These are phyloP conservation scores for Glycine latifolia DNA, from an alignment of 306 rosid species.

Conservation along the genomic window DNA sequence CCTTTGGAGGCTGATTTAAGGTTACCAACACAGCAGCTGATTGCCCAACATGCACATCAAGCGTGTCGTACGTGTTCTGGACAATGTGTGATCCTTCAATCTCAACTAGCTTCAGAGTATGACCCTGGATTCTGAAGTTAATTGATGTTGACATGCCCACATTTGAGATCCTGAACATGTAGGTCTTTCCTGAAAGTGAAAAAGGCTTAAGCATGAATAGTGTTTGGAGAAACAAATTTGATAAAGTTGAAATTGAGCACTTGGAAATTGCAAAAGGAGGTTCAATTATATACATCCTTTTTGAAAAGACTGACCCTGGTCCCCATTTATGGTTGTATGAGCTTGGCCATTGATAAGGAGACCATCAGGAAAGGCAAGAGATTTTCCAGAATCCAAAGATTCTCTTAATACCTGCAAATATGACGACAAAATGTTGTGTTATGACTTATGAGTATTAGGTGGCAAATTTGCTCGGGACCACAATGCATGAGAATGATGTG, in stretches of 20 bases:
- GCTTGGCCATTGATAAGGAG: constrained; percentile 86
- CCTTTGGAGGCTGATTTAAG: constrained; percentile 80
- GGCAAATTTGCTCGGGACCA: constrained; percentile 7
- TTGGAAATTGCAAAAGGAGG: constrained; percentile 1
- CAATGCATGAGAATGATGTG: constrained; percentile 12
- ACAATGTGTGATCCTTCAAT: constrained; percentile 92
- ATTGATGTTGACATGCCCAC: constrained; percentile 87
- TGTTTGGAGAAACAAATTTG: constrained; percentile 1
- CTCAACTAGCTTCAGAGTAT: constrained; percentile 79
- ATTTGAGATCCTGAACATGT: constrained; percentile 88
- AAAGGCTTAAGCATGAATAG: constrained; percentile 14
- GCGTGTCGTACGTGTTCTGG: constrained; percentile 82
- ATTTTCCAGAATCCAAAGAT: constrained; percentile 77
- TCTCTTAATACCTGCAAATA: constrained; percentile 64
- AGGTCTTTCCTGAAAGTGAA: constrained; percentile 82
- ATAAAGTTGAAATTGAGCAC: neutral
- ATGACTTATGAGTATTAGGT: neutral
- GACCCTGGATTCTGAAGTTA: constrained; percentile 90
- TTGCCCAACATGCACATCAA: constrained; percentile 97
- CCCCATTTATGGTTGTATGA: constrained; percentile 70
- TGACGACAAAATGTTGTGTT: neutral
- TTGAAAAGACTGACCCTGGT: constrained; percentile 62
- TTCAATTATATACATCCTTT: neutral
- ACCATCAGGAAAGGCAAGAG: constrained; percentile 87
- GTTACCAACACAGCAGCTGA: constrained; percentile 76